Percentiles rank a stretch among this genome's conserved stretches.
Conservation (phyloP, 1,284 basidiomycete species). For the Leccinum glutinopallens region DNA sequence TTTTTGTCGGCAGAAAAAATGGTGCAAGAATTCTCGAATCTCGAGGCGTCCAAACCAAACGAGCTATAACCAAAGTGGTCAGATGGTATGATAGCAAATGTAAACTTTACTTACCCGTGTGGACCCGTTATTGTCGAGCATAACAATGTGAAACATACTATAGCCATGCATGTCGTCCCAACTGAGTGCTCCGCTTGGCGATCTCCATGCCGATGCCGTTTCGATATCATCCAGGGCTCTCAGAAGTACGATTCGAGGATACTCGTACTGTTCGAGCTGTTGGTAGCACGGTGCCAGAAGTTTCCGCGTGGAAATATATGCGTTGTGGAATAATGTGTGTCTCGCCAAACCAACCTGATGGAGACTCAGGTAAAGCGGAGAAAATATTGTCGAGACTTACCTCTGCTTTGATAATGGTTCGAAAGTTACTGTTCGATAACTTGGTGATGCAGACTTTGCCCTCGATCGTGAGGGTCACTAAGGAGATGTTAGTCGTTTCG, state of each 20-base stretch:
- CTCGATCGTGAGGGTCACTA: not conserved
- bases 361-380: no score
- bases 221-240: not conserved
- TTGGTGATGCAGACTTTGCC: no score
- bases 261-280: not conserved
- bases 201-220: not conserved
- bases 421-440: no score
- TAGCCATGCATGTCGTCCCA: not conserved
- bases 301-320: not conserved
- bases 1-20: not conserved
- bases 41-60: not conserved
- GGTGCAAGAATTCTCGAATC: not conserved
- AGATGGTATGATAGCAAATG: not conserved
- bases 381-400: no score
- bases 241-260: not conserved
- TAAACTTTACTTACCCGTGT: not conserved
- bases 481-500: not conserved
- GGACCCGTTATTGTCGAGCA: not conserved
- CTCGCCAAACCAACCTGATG: no score
- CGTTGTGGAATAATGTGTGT: no score
- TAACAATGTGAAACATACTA: not conserved
- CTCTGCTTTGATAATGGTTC: no score
- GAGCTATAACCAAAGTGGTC: not conserved
- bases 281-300: not conserved
- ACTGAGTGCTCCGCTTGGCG: not conserved